Conservation (phyloP, 257 asterid genomes). For the Plantago major region DNA sequence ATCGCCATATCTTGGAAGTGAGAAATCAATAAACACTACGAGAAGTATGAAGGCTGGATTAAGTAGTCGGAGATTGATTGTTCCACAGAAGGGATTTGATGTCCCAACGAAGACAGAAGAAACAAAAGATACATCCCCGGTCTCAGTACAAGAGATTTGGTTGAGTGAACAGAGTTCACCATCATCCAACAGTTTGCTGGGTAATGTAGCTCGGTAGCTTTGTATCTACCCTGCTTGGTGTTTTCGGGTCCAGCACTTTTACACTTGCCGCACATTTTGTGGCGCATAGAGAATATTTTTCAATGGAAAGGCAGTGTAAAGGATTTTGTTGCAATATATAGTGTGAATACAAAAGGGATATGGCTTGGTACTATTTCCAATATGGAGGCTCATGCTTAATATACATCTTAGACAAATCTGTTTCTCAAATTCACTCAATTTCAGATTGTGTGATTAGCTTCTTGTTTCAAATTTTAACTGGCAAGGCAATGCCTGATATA, state of each 20-base stretch:
- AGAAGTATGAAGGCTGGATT: slow-evolving; percentile 31
- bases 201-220: slow-evolving; percentile 28
- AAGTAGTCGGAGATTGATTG: slow-evolving; percentile 38
- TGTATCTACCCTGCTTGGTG: no score
- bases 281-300: not conserved
- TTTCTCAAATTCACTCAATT: not conserved
- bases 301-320: not conserved
- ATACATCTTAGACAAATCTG: no score
- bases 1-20: slow-evolving; percentile 47
- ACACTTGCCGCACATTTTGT: no score
- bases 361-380: not conserved
- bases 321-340: not conserved
- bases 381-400: no score
- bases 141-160: slow-evolving; percentile 68
- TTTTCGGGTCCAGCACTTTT: no score
- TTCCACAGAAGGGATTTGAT: slow-evolving; percentile 27
- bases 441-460: not conserved
- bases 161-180: slow-evolving; percentile 53
- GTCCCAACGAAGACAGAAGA: slow-evolving; percentile 28
- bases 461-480: no score
- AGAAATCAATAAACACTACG: slow-evolving; percentile 35
- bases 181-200: slow-evolving; percentile 48
- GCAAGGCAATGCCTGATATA: no score
- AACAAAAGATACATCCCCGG: slow-evolving; percentile 42
- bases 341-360: not conserved